Percentiles rank a stretch among this genome's conserved stretches.
Conservation (phyloP, 805 yeast species). For the Myxozyma geophila region DNA sequence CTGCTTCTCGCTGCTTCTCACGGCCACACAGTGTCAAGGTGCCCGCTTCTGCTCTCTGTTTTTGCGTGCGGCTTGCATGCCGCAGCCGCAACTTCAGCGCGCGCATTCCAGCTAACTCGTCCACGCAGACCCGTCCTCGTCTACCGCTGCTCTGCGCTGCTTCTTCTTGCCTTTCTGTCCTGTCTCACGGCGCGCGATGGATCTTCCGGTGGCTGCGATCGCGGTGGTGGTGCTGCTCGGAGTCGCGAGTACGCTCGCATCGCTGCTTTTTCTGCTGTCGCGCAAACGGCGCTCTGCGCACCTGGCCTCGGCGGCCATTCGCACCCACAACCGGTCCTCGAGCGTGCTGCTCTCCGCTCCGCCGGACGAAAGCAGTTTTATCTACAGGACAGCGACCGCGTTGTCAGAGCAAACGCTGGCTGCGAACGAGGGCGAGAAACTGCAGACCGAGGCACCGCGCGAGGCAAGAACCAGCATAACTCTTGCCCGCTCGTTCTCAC, state of each 20-base stretch:
- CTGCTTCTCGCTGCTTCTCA: not conserved
- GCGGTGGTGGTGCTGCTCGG: slow-evolving; percentile 4
- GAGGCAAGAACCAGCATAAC: slow-evolving; percentile 5
- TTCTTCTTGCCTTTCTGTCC: not conserved
- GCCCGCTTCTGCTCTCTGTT: not conserved
- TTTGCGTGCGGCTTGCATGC: slow-evolving; percentile 13
- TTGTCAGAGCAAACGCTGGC: not conserved
- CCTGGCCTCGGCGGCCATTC: not conserved
- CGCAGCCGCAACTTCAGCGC: not conserved
- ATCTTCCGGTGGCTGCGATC: not conserved
- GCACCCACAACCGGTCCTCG: slow-evolving; percentile 6
- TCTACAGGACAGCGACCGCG: not conserved
- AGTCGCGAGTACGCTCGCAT: not conserved
- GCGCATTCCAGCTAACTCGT: not conserved
- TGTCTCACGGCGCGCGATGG: not conserved
- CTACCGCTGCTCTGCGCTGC: not conserved
- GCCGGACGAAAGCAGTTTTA: not conserved
- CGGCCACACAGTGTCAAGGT: not conserved
- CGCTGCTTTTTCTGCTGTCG: not conserved
- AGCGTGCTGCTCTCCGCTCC: slow-evolving; percentile 8
- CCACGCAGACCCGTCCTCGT: not conserved
- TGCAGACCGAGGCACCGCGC: not conserved
- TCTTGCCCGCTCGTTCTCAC: slow-evolving; percentile 3
- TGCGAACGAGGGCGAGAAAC: too few species aligned
- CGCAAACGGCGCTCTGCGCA: slow-evolving; percentile 2